phyloP scores from a whole-genome alignment of 1,139 yeast genomes.

The Taphrina pruni region DNA sequence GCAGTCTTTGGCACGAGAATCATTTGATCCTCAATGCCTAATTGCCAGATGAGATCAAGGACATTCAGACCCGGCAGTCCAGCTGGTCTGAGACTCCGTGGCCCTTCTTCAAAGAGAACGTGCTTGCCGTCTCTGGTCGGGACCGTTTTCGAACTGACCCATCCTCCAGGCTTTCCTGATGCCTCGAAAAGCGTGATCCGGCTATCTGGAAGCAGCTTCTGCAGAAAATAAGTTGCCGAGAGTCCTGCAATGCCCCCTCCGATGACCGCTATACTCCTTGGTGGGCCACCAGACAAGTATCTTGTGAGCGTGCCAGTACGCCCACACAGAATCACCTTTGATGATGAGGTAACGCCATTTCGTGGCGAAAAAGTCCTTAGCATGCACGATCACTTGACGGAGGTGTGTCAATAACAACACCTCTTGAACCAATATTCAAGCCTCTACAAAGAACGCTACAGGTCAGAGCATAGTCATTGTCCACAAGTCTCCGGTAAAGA shows the following conservation, averaged over 20 bases:
- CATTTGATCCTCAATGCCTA: conserved; percentile 57
- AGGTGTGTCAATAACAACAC: too few species aligned
- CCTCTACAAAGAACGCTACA: too few species aligned
- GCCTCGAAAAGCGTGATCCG: conserved; percentile 68
- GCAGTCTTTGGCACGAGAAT: conserved; percentile 60
- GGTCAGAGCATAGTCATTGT: too few species aligned
- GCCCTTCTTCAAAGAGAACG: conserved; percentile 54
- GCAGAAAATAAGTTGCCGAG: conserved; percentile 74
- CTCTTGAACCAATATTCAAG: too few species aligned
- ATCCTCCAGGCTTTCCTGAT: conserved; percentile 70
- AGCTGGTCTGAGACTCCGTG: conserved; percentile 55
- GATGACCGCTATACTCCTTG: conserved; percentile 35
- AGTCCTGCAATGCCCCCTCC: conserved; percentile 93
- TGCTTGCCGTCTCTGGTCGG: conserved; percentile 43
- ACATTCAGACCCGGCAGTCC: conserved; percentile 45
- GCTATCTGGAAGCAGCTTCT: conserved; percentile 68
- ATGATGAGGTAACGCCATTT: background rate
- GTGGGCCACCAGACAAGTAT: background rate
- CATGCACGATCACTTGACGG: background rate
- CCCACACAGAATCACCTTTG: background rate
- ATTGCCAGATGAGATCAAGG: conserved; percentile 53
- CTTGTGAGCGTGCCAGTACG: background rate
- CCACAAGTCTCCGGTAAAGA: too few species aligned
- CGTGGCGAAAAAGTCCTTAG: conserved; percentile 5
- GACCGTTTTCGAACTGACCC: conserved; percentile 61